A percentile compares a stretch with the other conserved stretches of the same genome.
These are phyloP conservation scores for Pugionium dolabratum DNA, from an alignment of 345 rosid species.

Conservation along the genomic window DNA sequence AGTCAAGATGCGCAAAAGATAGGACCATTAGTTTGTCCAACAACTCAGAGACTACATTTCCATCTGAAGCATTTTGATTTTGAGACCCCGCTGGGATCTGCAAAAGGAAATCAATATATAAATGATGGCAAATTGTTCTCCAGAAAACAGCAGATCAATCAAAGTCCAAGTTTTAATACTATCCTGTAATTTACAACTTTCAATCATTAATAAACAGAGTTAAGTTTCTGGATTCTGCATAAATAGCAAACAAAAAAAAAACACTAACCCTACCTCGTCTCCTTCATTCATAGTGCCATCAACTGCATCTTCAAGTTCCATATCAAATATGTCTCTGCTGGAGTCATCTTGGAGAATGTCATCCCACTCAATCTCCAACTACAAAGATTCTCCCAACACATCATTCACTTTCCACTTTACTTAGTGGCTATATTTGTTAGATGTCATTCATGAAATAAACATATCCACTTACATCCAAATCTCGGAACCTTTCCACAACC, in stretches of 20 bases:
- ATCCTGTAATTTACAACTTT: background rate
- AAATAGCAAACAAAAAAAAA: background rate
- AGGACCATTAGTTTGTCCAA: constrained; percentile 67
- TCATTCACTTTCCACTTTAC: constrained; percentile 16
- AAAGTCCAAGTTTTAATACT: constrained; percentile 4
- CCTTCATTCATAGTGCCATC: constrained; percentile 43
- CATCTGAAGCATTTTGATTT: too few species aligned
- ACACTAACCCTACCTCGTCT: constrained; percentile 46
- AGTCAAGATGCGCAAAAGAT: constrained; percentile 70
- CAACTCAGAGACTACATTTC: constrained; percentile 54
- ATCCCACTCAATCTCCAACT: constrained; percentile 76
- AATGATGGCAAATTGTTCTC: too few species aligned
- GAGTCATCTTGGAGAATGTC: constrained; percentile 65
- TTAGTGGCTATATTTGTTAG: constrained; percentile 7
- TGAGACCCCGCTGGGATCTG: constrained; percentile 47
- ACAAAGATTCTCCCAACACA: constrained; percentile 13
- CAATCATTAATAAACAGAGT: background rate
- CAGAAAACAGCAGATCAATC: too few species aligned
- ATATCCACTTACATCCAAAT: constrained; percentile 73
- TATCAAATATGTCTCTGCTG: constrained; percentile 63
- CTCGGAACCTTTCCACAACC: constrained; percentile 75
- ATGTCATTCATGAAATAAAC: too few species aligned
- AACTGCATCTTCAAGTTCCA: constrained; percentile 64
- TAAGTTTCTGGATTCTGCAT: background rate
- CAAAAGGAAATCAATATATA: constrained; percentile 5